Evolutionary conservation across 352 stramenopile genomes (phyloP).

Genomic region (Phytopythium montanum): DNA sequence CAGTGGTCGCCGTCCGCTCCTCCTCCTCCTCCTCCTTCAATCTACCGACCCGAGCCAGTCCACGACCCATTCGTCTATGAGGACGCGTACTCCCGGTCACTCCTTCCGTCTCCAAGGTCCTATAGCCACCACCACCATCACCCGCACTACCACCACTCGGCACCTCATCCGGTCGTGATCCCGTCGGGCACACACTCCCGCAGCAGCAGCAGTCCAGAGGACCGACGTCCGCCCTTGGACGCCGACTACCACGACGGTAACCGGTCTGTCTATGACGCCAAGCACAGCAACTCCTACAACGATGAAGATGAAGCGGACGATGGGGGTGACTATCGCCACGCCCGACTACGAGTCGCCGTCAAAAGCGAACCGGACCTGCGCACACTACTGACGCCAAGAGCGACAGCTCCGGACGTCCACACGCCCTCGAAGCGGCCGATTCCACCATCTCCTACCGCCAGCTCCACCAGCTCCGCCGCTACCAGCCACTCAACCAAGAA

Average conservation of each 20-base stretch:
- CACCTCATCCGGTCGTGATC: not conserved
- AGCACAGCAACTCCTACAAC: not conserved
- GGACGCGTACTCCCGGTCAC: not conserved
- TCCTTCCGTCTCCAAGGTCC: not conserved
- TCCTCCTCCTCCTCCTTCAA: not conserved
- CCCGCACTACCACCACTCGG: not conserved
- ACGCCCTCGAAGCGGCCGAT: not conserved
- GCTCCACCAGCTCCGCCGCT: not conserved
- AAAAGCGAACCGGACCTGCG: not conserved
- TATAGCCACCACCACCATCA: not conserved
- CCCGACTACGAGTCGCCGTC: not conserved
- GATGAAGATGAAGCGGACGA: not conserved
- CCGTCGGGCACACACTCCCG: not conserved
- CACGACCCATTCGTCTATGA: not conserved
- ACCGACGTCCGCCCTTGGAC: slow-evolving; percentile 1
- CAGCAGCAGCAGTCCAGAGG: not conserved
- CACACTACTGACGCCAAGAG: not conserved
- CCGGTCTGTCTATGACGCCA: not conserved
- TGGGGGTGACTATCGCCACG: not conserved
- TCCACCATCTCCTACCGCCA: not conserved
- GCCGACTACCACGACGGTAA: not conserved
- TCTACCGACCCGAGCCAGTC: not conserved
- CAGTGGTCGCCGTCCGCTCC: not conserved
- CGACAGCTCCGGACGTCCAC: not conserved
- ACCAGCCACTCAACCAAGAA: not conserved